Conservation (phyloP, 2,329 filamentous ascomycete genomes). For the Clonostachys rosea region DNA sequence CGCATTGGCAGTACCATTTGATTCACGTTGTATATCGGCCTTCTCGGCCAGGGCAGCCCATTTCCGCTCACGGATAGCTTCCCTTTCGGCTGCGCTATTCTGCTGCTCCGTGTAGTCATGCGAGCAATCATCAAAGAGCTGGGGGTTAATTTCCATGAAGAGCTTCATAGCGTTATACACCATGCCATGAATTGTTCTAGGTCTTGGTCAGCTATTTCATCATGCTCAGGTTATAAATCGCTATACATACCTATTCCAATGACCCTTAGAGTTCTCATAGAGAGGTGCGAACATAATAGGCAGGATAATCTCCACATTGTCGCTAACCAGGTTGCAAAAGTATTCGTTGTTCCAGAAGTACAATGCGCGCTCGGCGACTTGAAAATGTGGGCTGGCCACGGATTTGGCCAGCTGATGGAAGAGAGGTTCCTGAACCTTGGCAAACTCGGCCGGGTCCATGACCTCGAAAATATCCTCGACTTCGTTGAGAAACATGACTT, state of each 20-base stretch:
- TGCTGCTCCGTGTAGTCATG: slow-evolving; percentile 97
- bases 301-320: slow-evolving; percentile 97
- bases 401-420: slow-evolving; percentile 98
- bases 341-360: slow-evolving; percentile 99
- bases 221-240: not conserved
- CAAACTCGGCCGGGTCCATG: slow-evolving; percentile 98
- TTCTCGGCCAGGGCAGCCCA: slow-evolving; percentile 85
- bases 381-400: slow-evolving; percentile 96
- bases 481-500: slow-evolving; percentile 99
- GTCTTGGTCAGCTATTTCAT: slow-evolving; percentile 19
- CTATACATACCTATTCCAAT: slow-evolving; percentile 82
- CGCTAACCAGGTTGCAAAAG: slow-evolving; percentile 97
- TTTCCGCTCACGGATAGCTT: slow-evolving; percentile 76
- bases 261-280: slow-evolving; percentile 98
- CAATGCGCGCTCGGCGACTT: slow-evolving; percentile 92
- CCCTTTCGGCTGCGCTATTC: slow-evolving; percentile 81
- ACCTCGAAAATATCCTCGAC: slow-evolving; percentile 99
- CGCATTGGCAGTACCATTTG: slow-evolving; percentile 21
- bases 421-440: slow-evolving; percentile 95
- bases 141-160: slow-evolving; percentile 99
- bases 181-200: slow-evolving; percentile 97
- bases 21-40: slow-evolving; percentile 62
- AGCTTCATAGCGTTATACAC: slow-evolving; percentile 99
- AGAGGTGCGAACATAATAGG: slow-evolving; percentile 99
- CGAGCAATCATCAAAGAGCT: slow-evolving; percentile 97